A percentile compares a stretch with the other conserved stretches of the same genome.
phyloP scores from a whole-genome alignment of 1,284 basidiomycete species.

The Ustilago lituana region DNA sequence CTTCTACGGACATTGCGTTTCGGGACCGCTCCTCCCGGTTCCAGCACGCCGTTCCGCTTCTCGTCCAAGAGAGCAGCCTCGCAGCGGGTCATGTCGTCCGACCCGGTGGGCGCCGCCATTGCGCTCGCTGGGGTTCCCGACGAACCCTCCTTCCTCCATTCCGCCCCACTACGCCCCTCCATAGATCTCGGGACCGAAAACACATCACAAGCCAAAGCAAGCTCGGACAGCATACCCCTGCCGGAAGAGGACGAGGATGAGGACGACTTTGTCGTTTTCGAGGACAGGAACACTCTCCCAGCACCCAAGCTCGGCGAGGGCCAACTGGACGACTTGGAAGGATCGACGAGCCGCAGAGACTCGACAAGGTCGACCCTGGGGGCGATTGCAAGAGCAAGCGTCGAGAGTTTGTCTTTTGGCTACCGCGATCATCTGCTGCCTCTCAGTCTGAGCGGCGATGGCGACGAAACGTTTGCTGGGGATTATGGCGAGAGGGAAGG shows the following conservation, averaged over 20 bases:
- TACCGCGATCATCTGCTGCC: conserved; percentile 57
- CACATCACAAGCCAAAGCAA: conserved; percentile 14
- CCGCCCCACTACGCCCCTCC: conserved; percentile 22
- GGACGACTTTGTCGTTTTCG: conserved; percentile 57
- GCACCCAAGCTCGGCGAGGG: conserved; percentile 21
- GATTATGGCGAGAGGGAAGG: conserved; percentile 53
- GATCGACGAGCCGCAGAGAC: background rate
- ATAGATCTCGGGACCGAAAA: background rate
- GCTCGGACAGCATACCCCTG: conserved; percentile 31
- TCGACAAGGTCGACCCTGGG: conserved; percentile 3
- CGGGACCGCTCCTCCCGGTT: too few relatives aligned
- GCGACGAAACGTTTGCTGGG: conserved; percentile 44
- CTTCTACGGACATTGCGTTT: too few relatives aligned
- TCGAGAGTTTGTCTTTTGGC: conserved; percentile 55
- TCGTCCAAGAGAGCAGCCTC: background rate
- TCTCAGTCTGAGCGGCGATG: conserved; percentile 48
- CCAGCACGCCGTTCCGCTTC: too few relatives aligned
- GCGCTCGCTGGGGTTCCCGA: conserved; percentile 48
- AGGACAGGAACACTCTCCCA: conserved; percentile 29
- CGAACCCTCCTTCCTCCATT: conserved; percentile 42
- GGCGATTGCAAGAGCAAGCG: conserved; percentile 32
- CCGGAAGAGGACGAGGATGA: conserved; percentile 50
- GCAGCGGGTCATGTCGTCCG: conserved; percentile 39
- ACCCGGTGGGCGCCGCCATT: conserved; percentile 56
- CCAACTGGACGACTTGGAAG: conserved; percentile 23